Conservation (phyloP, 345 rosid species). For the Linum usitatissimum region DNA sequence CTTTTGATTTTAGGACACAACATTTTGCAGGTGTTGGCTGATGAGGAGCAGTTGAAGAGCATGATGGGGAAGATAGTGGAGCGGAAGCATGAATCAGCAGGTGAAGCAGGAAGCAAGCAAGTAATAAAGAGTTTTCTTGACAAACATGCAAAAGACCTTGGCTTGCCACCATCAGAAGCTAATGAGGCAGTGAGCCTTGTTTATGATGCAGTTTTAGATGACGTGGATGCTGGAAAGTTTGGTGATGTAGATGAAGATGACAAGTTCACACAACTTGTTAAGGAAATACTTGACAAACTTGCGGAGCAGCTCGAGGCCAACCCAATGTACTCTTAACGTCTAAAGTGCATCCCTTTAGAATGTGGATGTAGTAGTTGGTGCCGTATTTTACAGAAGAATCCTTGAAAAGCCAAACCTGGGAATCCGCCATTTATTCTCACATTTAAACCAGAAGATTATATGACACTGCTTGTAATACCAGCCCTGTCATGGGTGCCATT, state of each 20-base stretch:
- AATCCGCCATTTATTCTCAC: background rate
- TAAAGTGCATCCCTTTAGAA: background rate
- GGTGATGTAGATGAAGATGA: constrained; percentile 16
- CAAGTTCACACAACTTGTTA: constrained; percentile 29
- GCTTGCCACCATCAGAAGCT: constrained; percentile 60
- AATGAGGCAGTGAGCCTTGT: constrained; percentile 45
- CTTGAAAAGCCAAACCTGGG: background rate
- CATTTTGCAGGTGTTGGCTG: constrained; percentile 42
- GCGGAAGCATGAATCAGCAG: constrained; percentile 21
- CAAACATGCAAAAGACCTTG: constrained; percentile 47
- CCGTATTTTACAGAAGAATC: background rate
- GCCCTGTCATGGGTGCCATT: background rate
- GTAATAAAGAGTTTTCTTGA: constrained; percentile 38
- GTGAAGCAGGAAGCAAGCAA: constrained; percentile 16
- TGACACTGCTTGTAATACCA: background rate
- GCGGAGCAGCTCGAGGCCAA: constrained; percentile 49
- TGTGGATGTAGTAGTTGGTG: background rate
- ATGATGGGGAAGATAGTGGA: constrained; percentile 27
- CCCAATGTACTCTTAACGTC: constrained; percentile 33
- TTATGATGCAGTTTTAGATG: constrained; percentile 45
- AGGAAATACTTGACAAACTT: constrained; percentile 44
- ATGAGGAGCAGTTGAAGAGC: constrained; percentile 35
- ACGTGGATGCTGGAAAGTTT: constrained; percentile 19
- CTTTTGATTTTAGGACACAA: constrained; percentile 7
- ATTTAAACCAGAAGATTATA: background rate